Evolutionary conservation across 192 early-diverging fungal species (phyloP).

Genomic region (Mortierella claussenii): DNA sequence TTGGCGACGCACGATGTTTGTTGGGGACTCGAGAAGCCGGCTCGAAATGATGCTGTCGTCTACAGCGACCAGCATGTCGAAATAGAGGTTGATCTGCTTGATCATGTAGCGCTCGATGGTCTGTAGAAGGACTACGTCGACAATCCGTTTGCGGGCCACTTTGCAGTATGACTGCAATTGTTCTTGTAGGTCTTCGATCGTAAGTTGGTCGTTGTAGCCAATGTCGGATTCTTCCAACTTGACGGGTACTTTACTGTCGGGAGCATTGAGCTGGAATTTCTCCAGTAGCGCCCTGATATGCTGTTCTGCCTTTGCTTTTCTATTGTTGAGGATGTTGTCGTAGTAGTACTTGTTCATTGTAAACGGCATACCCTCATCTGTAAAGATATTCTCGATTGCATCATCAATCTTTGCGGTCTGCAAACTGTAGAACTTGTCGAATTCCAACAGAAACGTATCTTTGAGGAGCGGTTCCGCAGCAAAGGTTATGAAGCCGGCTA

Average conservation of each 20-base stretch:
- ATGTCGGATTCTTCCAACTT: neutral
- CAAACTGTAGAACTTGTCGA: constrained; percentile 36
- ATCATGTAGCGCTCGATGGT: constrained; percentile 41
- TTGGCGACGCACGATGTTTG: constrained; percentile 8
- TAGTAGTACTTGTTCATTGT: constrained; percentile 46
- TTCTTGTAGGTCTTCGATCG: constrained; percentile 33
- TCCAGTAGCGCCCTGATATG: neutral
- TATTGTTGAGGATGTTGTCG: constrained; percentile 27
- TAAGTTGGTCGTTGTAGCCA: constrained; percentile 27
- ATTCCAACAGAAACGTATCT: constrained; percentile 33
- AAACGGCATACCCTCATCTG: constrained; percentile 29
- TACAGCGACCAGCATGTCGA: constrained; percentile 29
- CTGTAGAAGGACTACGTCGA: constrained; percentile 38
- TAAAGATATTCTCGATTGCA: constrained; percentile 29
- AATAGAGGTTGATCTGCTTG: constrained; percentile 27
- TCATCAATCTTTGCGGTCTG: constrained; percentile 26
- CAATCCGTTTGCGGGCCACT: constrained; percentile 30
- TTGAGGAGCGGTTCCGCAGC: constrained; percentile 23
- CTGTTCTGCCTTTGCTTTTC: constrained; percentile 21
- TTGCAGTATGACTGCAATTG: constrained; percentile 34
- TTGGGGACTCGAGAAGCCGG: constrained; percentile 23
- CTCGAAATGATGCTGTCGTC: constrained; percentile 28
- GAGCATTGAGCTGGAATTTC: neutral
- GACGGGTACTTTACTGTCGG: neutral
- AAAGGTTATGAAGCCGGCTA: constrained; percentile 23